phyloP scores from a whole-genome alignment of 306 rosid species.

The Fragaria ananassa region DNA sequence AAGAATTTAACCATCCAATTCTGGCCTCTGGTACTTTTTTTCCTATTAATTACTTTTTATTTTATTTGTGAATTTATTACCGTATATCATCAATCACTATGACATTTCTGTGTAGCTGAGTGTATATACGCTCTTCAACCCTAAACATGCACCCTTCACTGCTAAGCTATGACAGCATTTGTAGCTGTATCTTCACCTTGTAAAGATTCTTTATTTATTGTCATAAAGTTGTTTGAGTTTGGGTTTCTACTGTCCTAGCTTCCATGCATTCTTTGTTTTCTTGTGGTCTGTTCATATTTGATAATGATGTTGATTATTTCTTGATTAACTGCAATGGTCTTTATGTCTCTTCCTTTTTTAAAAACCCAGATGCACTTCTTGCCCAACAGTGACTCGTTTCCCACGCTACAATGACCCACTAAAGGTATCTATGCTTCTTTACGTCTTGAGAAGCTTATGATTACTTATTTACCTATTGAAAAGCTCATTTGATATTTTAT shows the following conservation, averaged over 20 bases:
- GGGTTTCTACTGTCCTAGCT: neutral
- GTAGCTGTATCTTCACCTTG: neutral
- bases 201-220: neutral
- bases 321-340: neutral
- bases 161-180: neutral
- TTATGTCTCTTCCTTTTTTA: constrained; percentile 16
- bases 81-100: neutral
- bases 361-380: constrained; percentile 55
- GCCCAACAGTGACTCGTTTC: constrained; percentile 62
- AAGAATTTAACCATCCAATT: neutral
- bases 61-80: neutral
- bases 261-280: constrained; percentile 1
- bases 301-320: neutral
- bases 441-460: constrained; percentile 16
- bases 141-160: neutral
- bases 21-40: neutral
- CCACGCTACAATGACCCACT: constrained; percentile 86
- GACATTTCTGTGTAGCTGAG: neutral
- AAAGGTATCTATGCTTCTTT: constrained; percentile 51
- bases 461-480: neutral
- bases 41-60: neutral
- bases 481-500: constrained; percentile 22
- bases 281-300: neutral
- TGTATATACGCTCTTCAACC: neutral
- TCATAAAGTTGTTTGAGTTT: too few relatives aligned